Evolutionary conservation across 148 eudicot genomes (phyloP), one percentile per base, ranked within the genome.

Genomic region (Linanthus parryae): DNA sequence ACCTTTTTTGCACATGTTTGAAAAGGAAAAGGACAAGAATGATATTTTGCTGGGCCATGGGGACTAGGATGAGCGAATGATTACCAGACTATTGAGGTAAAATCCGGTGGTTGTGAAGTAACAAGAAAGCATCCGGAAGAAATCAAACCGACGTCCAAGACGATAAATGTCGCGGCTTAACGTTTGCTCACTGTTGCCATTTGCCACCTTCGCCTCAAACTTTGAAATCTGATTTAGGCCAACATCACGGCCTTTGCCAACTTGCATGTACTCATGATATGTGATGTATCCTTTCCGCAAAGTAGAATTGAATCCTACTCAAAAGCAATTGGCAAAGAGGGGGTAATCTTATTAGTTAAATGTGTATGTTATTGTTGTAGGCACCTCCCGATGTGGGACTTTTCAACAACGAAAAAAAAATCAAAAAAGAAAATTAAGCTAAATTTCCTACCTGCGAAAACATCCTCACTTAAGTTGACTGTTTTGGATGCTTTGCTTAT

Each of bases 201-300:
- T 92, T 28, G 96, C 90, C 30, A 92, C 75, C 71, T 92, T 92
- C 44, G 99, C 99, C 80, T 92, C 99, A 62, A 92, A 92, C 52
- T 75, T 87, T 22, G 99, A 92, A 48, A 92, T 92, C 63, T 88
- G 94, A 58, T 77, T 92, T 4, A 92, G 83, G 56, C 99, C 91
- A 31, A 92, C 99, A 64, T 92, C 99, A 55, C 99, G 94, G 44
- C 99, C 99, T 80, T 92, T 92, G 18, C 99, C 99, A 58, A 85
- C 95, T 82, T 92, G 99, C 74, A 92, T 88, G 59, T 92, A 92
- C 73, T 92, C 98, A 23, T 73, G 91, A 68, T 82, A 82, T 38
- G 96, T 88, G 25, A 92, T 56, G 57, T 65, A 57, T 69, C 99
- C 99, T 50, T 82, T 80, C 54, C 99, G 54, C 41, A 92, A 56